Evolutionary conservation across 2,329 filamentous ascomycete species (phyloP).

Genomic region (Microdochium trichocladiopsis): DNA sequence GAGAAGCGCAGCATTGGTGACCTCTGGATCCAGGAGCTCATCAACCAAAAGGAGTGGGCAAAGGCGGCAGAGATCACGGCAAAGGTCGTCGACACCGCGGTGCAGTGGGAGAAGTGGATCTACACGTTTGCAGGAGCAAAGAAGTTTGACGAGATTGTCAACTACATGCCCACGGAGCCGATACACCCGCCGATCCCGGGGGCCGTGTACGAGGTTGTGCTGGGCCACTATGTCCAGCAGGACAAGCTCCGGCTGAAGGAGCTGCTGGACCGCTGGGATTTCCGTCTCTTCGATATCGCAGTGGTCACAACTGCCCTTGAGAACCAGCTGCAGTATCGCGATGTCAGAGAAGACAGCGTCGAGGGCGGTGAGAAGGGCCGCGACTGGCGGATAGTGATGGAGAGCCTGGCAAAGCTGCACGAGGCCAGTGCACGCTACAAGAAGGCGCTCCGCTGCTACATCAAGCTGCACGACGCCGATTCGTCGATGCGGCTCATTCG

Average conservation of each 20-base stretch:
- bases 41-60: slow-evolving; percentile 67
- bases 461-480: slow-evolving; percentile 86
- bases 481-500: slow-evolving; percentile 79
- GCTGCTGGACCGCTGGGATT: slow-evolving; percentile 75
- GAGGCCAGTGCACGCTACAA: slow-evolving; percentile 73
- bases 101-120: slow-evolving; percentile 92
- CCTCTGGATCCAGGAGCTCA: slow-evolving; percentile 83
- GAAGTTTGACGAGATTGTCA: slow-evolving; percentile 83
- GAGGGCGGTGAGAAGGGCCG: slow-evolving; percentile 65
- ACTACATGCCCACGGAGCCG: slow-evolving; percentile 71
- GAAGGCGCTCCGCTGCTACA: slow-evolving; percentile 84
- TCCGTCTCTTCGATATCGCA: slow-evolving; percentile 74
- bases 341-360: slow-evolving; percentile 68
- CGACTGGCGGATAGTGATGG: slow-evolving; percentile 88
- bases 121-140: slow-evolving; percentile 83
- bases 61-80: slow-evolving; percentile 74
- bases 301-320: slow-evolving; percentile 74
- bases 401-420: slow-evolving; percentile 76
- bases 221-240: slow-evolving; percentile 79
- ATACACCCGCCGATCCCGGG: slow-evolving; percentile 73
- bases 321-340: slow-evolving; percentile 70
- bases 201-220: slow-evolving; percentile 79
- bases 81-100: slow-evolving; percentile 71
- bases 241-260: slow-evolving; percentile 72
- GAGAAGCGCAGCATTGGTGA: slow-evolving; percentile 91